A percentile compares a stretch with the other conserved stretches of the same genome.
These are phyloP conservation scores for Sinapis alba DNA, from an alignment of 441 rosid genomes.

Conservation along the genomic window DNA sequence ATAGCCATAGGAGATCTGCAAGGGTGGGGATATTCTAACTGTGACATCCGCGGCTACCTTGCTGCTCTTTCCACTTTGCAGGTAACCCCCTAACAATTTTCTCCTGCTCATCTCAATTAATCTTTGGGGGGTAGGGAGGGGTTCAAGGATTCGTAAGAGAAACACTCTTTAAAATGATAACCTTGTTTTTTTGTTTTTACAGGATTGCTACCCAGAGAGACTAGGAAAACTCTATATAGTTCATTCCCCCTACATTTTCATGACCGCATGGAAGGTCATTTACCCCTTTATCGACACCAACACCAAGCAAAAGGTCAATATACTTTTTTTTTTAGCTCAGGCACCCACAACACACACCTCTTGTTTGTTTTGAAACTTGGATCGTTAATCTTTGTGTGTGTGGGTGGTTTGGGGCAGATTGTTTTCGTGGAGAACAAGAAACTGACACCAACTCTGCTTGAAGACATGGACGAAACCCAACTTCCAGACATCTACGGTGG, in stretches of 20 bases:
- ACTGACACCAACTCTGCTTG: slow-evolving; percentile 56
- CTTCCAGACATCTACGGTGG: slow-evolving; percentile 81
- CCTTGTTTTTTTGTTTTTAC: not conserved
- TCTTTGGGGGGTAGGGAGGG: no score
- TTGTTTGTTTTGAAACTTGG: not conserved
- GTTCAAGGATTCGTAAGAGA: not conserved
- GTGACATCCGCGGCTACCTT: slow-evolving; percentile 76
- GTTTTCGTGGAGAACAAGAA: slow-evolving; percentile 77
- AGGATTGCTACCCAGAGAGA: slow-evolving; percentile 95
- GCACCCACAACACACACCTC: not conserved
- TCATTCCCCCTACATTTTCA: slow-evolving; percentile 76
- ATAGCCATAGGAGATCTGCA: slow-evolving; percentile 66
- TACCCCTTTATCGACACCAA: slow-evolving; percentile 81
- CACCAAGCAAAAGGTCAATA: slow-evolving; percentile 77
- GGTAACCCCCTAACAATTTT: slow-evolving; percentile 38
- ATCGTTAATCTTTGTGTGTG: not conserved
- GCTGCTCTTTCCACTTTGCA: slow-evolving; percentile 75
- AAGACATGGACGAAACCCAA: slow-evolving; percentile 74
- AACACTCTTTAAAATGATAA: not conserved
- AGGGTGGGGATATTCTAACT: slow-evolving; percentile 86
- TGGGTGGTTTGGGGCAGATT: slow-evolving; percentile 53
- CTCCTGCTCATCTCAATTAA: not conserved
- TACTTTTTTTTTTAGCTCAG: not conserved
- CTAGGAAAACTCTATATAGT: slow-evolving; percentile 69
- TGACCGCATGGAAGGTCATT: slow-evolving; percentile 85